Percentiles rank a stretch among this genome's conserved stretches.
Evolutionary conservation across 2,329 filamentous ascomycete genomes (phyloP).

Genomic region (Trichoderma lentiforme): DNA sequence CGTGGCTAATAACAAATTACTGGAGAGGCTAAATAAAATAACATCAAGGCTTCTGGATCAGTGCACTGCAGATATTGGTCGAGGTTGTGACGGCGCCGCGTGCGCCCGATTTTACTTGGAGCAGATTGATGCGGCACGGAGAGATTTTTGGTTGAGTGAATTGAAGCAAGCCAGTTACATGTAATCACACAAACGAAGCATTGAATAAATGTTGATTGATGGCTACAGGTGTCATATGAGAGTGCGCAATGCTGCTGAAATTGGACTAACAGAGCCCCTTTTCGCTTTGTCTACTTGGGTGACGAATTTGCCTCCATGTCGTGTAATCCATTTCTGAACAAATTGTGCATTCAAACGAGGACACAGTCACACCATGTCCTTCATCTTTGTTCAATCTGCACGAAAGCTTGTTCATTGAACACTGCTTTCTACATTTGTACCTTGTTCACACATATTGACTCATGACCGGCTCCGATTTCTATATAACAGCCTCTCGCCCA

Average conservation of each 20-base stretch:
- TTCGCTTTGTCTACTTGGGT: background rate
- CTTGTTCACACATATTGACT: background rate
- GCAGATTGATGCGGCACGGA: slow-evolving; percentile 26
- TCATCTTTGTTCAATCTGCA: background rate
- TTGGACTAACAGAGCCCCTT: background rate
- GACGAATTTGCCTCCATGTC: background rate
- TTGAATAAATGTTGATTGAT: background rate
- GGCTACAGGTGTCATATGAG: background rate
- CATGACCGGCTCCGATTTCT: background rate
- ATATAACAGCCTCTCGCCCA: background rate
- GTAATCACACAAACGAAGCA: background rate
- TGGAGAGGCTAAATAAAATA: slow-evolving; percentile 27
- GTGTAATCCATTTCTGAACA: background rate
- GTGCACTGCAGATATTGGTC: slow-evolving; percentile 30
- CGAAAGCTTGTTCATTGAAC: background rate
- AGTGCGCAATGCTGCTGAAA: background rate
- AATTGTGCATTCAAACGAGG: background rate
- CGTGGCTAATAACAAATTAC: slow-evolving; percentile 24
- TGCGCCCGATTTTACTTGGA: slow-evolving; percentile 33
- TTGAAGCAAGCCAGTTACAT: slow-evolving; percentile 19
- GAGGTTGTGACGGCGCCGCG: slow-evolving; percentile 22
- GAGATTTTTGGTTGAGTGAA: slow-evolving; percentile 31
- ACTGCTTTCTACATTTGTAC: background rate
- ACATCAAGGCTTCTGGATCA: slow-evolving; percentile 32
- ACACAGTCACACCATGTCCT: background rate